Percentiles rank a stretch among this genome's conserved stretches.
phyloP scores from a whole-genome alignment of 1,284 basidiomycete genomes.

The Papiliotrema fonsecae region DNA sequence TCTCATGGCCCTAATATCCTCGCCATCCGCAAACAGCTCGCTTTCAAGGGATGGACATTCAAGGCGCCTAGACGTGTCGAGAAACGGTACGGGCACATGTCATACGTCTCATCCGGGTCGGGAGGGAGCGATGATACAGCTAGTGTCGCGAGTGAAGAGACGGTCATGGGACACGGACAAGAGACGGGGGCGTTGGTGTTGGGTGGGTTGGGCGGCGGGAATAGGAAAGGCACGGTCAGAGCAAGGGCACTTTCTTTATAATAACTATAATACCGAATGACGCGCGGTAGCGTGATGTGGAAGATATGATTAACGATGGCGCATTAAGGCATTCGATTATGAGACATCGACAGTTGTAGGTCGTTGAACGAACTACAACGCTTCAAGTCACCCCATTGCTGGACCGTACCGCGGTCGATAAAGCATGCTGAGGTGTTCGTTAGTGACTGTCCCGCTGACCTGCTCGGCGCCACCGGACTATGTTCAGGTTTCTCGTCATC shows the following conservation, averaged over 20 bases:
- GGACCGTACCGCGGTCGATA: too few relatives aligned
- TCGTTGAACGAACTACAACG: too few relatives aligned
- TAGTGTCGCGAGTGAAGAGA: slow-evolving; percentile 12
- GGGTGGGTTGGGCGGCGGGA: slow-evolving; percentile 7
- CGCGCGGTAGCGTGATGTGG: not conserved
- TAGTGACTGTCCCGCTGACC: too few relatives aligned
- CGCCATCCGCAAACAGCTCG: slow-evolving; percentile 73
- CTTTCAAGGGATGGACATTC: slow-evolving; percentile 45
- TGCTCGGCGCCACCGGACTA: too few relatives aligned
- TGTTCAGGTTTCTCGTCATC: too few relatives aligned
- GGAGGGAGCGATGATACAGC: not conserved
- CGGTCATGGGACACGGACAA: slow-evolving; percentile 6
- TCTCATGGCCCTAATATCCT: slow-evolving; percentile 78
- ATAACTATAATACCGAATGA: not conserved
- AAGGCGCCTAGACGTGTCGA: slow-evolving; percentile 20
- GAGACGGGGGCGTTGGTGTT: not conserved
- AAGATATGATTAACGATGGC: not conserved
- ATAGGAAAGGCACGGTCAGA: slow-evolving; percentile 12
- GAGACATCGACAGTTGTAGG: too few relatives aligned
- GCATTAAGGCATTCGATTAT: too few relatives aligned
- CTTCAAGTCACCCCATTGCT: too few relatives aligned
- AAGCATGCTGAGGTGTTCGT: too few relatives aligned
- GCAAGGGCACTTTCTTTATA: slow-evolving; percentile 21
- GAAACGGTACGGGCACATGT: slow-evolving; percentile 17
- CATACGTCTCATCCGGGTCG: slow-evolving; percentile 5